These are phyloP conservation scores for Saturnispora mendoncae DNA, from an alignment of 805 yeast genomes.

Conservation along the genomic window DNA sequence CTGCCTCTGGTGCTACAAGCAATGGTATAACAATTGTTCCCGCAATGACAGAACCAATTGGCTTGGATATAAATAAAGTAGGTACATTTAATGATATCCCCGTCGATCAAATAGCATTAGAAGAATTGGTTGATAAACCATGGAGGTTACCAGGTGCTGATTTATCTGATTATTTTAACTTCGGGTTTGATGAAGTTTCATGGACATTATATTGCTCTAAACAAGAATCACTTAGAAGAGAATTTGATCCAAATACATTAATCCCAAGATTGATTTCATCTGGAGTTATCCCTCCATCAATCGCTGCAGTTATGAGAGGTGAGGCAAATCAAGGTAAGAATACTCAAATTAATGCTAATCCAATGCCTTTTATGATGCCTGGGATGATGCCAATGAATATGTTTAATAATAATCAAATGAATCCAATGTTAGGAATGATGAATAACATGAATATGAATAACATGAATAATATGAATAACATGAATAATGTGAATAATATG, in stretches of 20 bases:
- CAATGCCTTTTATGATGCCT: conserved; percentile 23
- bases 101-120: conserved; percentile 69
- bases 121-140: conserved; percentile 84
- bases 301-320: conserved; percentile 22
- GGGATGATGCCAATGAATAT: conserved; percentile 25
- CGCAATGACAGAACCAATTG: conserved; percentile 30
- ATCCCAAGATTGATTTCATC: conserved; percentile 49
- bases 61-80: conserved; percentile 61
- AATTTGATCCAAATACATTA: conserved; percentile 74
- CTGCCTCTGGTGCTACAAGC: conserved; percentile 16
- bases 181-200: conserved; percentile 91
- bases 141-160: conserved; percentile 99
- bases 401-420: conserved; percentile 26
- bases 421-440: conserved; percentile 11
- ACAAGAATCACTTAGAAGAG: conserved; percentile 73
- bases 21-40: conserved; percentile 25
- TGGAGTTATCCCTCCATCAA: conserved; percentile 23
- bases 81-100: conserved; percentile 76
- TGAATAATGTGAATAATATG: conserved; percentile 15
- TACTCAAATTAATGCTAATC: conserved; percentile 11
- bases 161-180: conserved; percentile 87
- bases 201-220: conserved; percentile 90
- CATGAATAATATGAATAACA: conserved; percentile 9
- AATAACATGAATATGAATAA: conserved; percentile 11
- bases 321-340: conserved; percentile 18